A percentile compares a stretch with the other conserved stretches of the same genome.
Conservation (phyloP, 108 stramenopile species). For the Nitzschia sp. region DNA sequence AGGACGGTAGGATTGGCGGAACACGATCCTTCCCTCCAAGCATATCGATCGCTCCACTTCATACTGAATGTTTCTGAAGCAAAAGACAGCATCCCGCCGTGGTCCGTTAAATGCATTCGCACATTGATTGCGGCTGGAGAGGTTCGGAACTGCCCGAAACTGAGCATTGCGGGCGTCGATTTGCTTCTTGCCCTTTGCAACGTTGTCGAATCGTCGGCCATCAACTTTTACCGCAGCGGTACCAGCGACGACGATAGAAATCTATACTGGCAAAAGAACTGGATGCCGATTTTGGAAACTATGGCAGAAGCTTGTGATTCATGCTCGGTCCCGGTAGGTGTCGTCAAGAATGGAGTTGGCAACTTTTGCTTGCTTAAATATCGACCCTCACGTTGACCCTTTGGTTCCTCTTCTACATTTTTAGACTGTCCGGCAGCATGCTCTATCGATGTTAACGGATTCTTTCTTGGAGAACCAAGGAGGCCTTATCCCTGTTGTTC, state of each 20-base stretch:
- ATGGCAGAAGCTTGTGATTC: slow-evolving; percentile 66
- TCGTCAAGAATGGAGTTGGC: too few species aligned
- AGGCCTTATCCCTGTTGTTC: slow-evolving; percentile 43
- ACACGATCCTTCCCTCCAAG: slow-evolving; percentile 79
- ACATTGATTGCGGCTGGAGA: slow-evolving; percentile 68
- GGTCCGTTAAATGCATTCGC: slow-evolving; percentile 47
- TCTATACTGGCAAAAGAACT: slow-evolving; percentile 48
- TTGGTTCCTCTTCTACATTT: slow-evolving; percentile 10
- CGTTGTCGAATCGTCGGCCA: slow-evolving; percentile 36
- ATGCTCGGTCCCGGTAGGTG: slow-evolving; percentile 68
- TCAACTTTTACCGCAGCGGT: slow-evolving; percentile 9
- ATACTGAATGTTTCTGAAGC: slow-evolving; percentile 72
- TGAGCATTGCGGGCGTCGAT: slow-evolving; percentile 80
- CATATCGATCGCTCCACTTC: slow-evolving; percentile 77
- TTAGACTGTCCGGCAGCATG: slow-evolving; percentile 79
- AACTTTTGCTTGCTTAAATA: background rate
- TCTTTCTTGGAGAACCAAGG: slow-evolving; percentile 72
- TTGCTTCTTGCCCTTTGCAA: slow-evolving; percentile 64
- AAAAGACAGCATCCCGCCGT: slow-evolving; percentile 52
- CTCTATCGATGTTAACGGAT: slow-evolving; percentile 83
- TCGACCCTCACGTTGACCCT: background rate
- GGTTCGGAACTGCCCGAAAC: slow-evolving; percentile 64
- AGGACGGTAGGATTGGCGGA: slow-evolving; percentile 54
- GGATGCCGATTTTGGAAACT: slow-evolving; percentile 64
- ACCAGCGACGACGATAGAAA: slow-evolving; percentile 28